Conservation (phyloP, 2,329 filamentous ascomycete species). For the Myriangium duriaei region DNA sequence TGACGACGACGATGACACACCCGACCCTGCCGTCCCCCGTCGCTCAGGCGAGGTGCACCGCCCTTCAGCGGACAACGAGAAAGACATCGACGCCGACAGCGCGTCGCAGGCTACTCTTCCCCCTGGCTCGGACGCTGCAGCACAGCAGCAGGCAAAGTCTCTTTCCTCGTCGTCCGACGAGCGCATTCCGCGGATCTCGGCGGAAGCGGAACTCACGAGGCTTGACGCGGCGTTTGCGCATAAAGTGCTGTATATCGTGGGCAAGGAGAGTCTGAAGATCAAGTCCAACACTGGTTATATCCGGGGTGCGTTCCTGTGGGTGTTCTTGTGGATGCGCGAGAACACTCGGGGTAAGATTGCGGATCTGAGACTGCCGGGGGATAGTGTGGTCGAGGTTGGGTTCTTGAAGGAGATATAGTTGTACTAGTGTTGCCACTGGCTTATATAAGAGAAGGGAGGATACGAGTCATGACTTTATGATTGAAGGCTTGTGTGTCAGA, state of each 20-base stretch:
- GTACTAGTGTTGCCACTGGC: no score
- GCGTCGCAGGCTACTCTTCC: not conserved
- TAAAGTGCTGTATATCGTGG: conserved; percentile 17
- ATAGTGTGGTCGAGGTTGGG: conserved; percentile 54
- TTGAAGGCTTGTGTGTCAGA: no score
- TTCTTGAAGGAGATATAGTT: conserved; percentile 27
- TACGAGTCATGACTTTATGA: no score
- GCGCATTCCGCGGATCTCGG: conserved; percentile 1
- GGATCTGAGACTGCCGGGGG: conserved; percentile 46
- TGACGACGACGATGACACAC: not conserved
- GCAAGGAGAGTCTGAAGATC: conserved; percentile 18
- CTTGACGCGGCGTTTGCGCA: conserved; percentile 14
- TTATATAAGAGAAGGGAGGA: no score
- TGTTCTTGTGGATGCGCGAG: conserved; percentile 53
- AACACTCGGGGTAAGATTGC: conserved; percentile 56
- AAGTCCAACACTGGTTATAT: conserved; percentile 27
- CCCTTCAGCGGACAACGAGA: not conserved
- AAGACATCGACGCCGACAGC: not conserved
- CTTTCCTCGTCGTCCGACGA: not conserved
- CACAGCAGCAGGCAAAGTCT: not conserved
- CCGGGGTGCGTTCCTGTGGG: conserved; percentile 36
- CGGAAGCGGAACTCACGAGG: conserved; percentile 10
- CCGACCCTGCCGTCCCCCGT: not conserved
- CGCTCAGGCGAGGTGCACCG: not conserved
- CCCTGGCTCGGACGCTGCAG: not conserved